These are phyloP conservation scores for Leishmania mexicana DNA, from an alignment of 208 protist genomes.

Conservation along the genomic window DNA sequence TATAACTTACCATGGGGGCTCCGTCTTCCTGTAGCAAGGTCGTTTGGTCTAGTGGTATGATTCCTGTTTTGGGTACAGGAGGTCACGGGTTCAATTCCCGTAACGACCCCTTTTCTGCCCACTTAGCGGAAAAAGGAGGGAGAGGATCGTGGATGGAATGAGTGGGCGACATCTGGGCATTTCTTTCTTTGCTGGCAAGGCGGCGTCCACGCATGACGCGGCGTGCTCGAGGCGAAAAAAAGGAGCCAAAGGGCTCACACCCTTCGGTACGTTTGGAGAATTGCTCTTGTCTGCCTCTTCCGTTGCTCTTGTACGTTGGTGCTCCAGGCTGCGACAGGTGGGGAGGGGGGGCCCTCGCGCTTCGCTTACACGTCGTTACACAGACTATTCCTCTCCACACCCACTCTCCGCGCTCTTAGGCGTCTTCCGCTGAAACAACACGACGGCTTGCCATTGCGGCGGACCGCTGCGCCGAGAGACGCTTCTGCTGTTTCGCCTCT, in stretches of 20 bases:
- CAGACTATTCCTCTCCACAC: background rate
- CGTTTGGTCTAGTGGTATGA: slow-evolving; percentile 95
- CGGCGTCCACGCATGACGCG: background rate
- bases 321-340: background rate
- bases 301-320: background rate
- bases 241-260: background rate
- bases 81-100: slow-evolving; percentile 94
- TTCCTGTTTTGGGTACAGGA: slow-evolving; percentile 94
- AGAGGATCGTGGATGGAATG: background rate
- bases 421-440: background rate
- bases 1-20: background rate
- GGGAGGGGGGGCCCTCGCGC: background rate
- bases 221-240: background rate
- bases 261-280: no score
- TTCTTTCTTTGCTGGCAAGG: background rate
- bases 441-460: slow-evolving; percentile 30
- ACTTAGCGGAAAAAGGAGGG: slow-evolving; percentile 1
- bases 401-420: background rate
- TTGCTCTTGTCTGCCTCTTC: background rate
- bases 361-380: slow-evolving; percentile 4
- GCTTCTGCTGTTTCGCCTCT: slow-evolving; percentile 38
- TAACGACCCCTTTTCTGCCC: slow-evolving; percentile 64
- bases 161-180: background rate
- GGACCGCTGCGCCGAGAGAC: slow-evolving; percentile 36
- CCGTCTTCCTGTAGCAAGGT: slow-evolving; percentile 18